Percentiles rank a stretch among this genome's conserved stretches.
These are phyloP conservation scores for Colletotrichum lupini DNA, from an alignment of 2,329 filamentous ascomycete species.

Conservation along the genomic window DNA sequence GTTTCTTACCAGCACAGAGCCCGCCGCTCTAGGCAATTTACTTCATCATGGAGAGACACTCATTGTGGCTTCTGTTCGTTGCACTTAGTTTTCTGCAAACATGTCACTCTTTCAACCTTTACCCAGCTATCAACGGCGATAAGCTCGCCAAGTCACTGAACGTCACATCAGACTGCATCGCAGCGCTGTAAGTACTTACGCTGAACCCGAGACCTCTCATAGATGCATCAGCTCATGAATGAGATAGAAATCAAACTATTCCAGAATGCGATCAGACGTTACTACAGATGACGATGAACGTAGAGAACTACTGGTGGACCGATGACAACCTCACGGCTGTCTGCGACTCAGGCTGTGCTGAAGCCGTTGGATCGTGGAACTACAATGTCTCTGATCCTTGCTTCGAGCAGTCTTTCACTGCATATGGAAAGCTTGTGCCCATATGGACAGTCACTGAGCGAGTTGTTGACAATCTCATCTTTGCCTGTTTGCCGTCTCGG, in stretches of 20 bases:
- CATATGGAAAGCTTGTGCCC: background rate
- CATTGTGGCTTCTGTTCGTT: background rate
- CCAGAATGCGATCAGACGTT: slow-evolving; percentile 4
- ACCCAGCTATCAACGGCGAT: background rate
- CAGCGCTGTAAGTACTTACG: background rate
- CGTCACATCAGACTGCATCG: background rate
- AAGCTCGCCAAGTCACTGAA: slow-evolving; percentile 1
- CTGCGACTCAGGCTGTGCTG: background rate
- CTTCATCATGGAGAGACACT: background rate
- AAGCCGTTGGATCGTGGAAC: background rate
- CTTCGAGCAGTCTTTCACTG: background rate
- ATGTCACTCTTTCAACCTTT: background rate
- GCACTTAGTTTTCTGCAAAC: background rate
- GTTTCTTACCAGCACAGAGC: background rate
- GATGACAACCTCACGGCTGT: background rate
- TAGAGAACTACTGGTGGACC: background rate
- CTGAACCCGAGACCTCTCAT: accelerated
- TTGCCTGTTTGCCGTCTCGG: background rate
- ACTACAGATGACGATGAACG: background rate
- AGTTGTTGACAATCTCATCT: background rate
- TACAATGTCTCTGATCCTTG: background rate
- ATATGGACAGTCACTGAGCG: background rate
- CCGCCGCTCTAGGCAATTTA: background rate
- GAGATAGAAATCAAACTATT: background rate
- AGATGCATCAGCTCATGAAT: accelerated